Percentiles rank a stretch among this genome's conserved stretches.
phyloP scores from a whole-genome alignment of 352 stramenopile genomes.

The Plasmopara halstedii region DNA sequence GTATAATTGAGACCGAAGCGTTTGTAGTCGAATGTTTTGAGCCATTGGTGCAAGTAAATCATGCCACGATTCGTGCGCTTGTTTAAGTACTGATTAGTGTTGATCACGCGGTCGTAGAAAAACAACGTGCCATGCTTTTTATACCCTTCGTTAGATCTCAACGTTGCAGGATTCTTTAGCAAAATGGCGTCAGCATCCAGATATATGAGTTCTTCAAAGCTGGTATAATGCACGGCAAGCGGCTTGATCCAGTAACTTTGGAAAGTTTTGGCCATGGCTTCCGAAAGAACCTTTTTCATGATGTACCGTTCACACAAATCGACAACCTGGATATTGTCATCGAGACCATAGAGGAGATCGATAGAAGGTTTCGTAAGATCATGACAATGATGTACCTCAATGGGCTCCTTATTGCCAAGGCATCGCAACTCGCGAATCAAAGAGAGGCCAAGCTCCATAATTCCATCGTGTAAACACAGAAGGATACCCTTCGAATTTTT shows the following conservation, averaged over 20 bases:
- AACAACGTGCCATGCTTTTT: conserved; percentile 34
- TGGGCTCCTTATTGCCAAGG: conserved; percentile 35
- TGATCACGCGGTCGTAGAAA: conserved; percentile 35
- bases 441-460: conserved; percentile 35
- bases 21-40: conserved; percentile 51
- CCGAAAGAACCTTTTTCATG: conserved; percentile 19
- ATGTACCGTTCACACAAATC: conserved; percentile 33
- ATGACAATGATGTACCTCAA: conserved; percentile 51
- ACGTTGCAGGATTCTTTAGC: conserved; percentile 22
- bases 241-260: conserved; percentile 45
- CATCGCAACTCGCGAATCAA: conserved; percentile 45
- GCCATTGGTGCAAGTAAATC: conserved; percentile 37
- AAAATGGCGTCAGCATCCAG: conserved; percentile 41
- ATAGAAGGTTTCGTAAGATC: conserved; percentile 31
- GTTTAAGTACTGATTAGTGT: conserved; percentile 47
- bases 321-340: conserved; percentile 36
- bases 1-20: conserved; percentile 23
- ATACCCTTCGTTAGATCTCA: conserved; percentile 34
- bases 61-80: conserved; percentile 18
- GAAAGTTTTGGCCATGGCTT: conserved; percentile 24
- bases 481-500: conserved; percentile 33
- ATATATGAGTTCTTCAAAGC: conserved; percentile 41
- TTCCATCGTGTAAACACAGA: conserved; percentile 33
- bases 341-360: conserved; percentile 23
- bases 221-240: conserved; percentile 35